Percentiles rank a stretch among this genome's conserved stretches.
These are phyloP conservation scores for Trichophyton benhamiae DNA, from an alignment of 2,329 filamentous ascomycete genomes.

Conservation along the genomic window DNA sequence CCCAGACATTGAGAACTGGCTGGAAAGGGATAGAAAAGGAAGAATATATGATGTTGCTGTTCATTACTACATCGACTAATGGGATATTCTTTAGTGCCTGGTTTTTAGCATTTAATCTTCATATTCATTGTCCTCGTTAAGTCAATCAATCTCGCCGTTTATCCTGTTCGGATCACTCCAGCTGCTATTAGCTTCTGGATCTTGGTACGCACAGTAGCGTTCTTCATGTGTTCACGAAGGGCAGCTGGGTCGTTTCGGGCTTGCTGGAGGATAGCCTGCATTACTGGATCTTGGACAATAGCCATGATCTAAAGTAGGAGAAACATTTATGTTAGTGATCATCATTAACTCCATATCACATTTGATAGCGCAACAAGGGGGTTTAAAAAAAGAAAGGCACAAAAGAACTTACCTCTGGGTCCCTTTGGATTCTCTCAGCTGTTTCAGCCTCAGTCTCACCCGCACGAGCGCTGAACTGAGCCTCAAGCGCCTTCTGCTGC, in stretches of 20 bases:
- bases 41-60: not conserved
- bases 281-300: conserved; percentile 90
- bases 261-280: conserved; percentile 95
- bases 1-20: not conserved
- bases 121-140: not conserved
- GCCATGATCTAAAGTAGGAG: conserved; percentile 52
- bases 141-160: conserved; percentile 21
- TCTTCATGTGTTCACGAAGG: conserved; percentile 94
- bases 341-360: too few relatives aligned
- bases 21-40: not conserved
- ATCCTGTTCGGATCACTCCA: conserved; percentile 73
- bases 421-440: conserved; percentile 73
- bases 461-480: conserved; percentile 81
- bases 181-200: conserved; percentile 91
- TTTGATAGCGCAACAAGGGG: not conserved
- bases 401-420: conserved; percentile 61
- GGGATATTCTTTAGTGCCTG: too few relatives aligned
- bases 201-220: conserved; percentile 70
- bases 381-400: not conserved
- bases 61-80: not conserved
- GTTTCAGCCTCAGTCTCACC: conserved; percentile 96
- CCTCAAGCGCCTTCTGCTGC: conserved; percentile 79
- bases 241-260: conserved; percentile 87
- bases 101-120: not conserved
- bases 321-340: too few relatives aligned